phyloP scores from a whole-genome alignment of 768 basidiomycete genomes.

The Tricholoma sp. region DNA sequence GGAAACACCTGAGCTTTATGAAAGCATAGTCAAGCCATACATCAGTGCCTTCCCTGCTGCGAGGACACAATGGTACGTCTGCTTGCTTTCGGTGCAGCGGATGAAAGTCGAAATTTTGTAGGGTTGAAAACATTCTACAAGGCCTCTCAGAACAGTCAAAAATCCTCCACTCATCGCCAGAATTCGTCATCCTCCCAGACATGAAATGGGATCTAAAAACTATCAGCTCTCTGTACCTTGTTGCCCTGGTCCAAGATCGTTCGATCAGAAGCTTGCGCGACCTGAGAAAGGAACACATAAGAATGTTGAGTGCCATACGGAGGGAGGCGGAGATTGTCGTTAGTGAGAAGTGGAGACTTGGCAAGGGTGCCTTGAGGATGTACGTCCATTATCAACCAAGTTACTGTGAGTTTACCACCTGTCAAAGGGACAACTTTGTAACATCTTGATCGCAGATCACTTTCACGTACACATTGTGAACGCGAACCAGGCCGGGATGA shows the following conservation, averaged over 20 bases:
- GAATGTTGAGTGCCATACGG: conserved; percentile 62
- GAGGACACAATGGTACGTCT: conserved; percentile 73
- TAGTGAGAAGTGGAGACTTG: conserved; percentile 61
- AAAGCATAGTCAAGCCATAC: conserved; percentile 68
- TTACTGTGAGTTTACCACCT: conserved; percentile 62
- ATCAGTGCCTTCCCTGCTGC: conserved; percentile 69
- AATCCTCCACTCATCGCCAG: conserved; percentile 56
- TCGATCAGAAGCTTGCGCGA: conserved; percentile 73
- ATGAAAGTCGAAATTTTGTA: conserved; percentile 20
- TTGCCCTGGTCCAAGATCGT: conserved; percentile 65
- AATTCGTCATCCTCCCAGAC: conserved; percentile 85
- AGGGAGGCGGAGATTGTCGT: conserved; percentile 48
- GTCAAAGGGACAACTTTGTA: background rate
- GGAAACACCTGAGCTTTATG: conserved; percentile 82
- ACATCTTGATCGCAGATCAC: conserved; percentile 54
- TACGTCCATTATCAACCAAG: conserved; percentile 95
- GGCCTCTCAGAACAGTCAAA: conserved; percentile 73
- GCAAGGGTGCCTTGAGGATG: conserved; percentile 59
- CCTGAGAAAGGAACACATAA: conserved; percentile 58
- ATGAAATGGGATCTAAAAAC: conserved; percentile 93
- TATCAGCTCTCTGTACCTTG: conserved; percentile 76
- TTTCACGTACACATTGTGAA: conserved; percentile 94
- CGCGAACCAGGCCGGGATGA: conserved; percentile 54
- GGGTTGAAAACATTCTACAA: conserved; percentile 82
- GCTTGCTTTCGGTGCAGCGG: background rate